Evolutionary conservation across 1,284 basidiomycete species (phyloP), one percentile per base, ranked within the genome.

Genomic region (Rhizopogon hawkerae): DNA sequence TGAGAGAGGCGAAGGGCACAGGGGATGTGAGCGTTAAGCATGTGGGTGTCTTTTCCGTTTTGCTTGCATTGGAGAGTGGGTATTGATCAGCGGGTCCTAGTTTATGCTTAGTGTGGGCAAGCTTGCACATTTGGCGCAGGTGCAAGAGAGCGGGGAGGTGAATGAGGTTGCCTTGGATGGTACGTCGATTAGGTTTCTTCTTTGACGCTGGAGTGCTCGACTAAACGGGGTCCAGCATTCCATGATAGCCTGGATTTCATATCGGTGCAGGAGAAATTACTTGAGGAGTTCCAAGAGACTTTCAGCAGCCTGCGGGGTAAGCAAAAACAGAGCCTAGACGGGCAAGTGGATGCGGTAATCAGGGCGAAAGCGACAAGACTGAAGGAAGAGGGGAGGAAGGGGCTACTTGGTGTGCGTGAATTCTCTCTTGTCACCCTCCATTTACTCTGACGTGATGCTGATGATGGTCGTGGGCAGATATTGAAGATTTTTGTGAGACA

Each of bases 31-130:
- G 76, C 21, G 75, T 81, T 29, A 83, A 83, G 68, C 85, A 92
- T 70, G 91, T 92, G 62, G 56, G 78, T 62, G 29, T 34, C 34
- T 11, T 46, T 45, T 26, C 13, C 33, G 36, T 21, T 48, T 48
- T 18, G 35, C 35, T 26, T 53, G 21, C 21, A 35, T 47, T 41
- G 35, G 21, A 31, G 23, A 6, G 13, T 29, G 18, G 26, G 18
- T 6, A 16, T 46, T 51, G 13, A 61, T 37, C 44, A 36, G n/a
- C 6, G 47, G 14, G 44, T 34, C 50, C 35, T 61, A 96, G 90
- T 73, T 95, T 44, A 85, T 93, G 76, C 77, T 95, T 48, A 94
- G 92, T 60, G 80, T 98, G 26, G 88, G 88, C 38, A 98, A 98
- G 69, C 77, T 98, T 5, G 75, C 88, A 0, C 81, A 89, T 51